Base-by-base conservation (phyloP, 2,329 filamentous ascomycete genomes). In the Venturia pyrina region DNA sequence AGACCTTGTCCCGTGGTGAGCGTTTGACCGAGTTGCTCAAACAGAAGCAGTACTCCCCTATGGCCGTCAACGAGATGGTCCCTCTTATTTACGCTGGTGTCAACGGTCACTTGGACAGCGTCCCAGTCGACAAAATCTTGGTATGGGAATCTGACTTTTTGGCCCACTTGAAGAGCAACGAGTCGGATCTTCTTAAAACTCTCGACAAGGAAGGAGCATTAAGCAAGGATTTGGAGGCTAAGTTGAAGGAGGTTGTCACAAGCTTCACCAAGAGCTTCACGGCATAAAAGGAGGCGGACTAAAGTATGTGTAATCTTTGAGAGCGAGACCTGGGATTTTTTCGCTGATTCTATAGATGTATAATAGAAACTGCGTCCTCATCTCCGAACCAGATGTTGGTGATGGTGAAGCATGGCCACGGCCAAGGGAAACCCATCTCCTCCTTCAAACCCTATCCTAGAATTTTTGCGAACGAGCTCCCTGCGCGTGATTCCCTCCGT, bases 21-120 rank as follows among this genome's bases (percentile, higher is more conserved):
- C 93, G 95, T 85, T 88, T 93, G 78, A 97, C 93, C 74, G 93
- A 98, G 87, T 90, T 97, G 72, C 89, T 97, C 76, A 98, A 98
- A 89, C 95, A 99, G 87, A 97, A 96, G 88, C 95, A 99, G 84
- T 99, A 98, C 87, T 89, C 86, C 60, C 95, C 95, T 75, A 97
- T 97, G 93, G 90, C 91, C 73, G 93, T 98, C 78, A 95, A 96
- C 85, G 93, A 99, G 85, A 98, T 98, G 93, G 95, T 99, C 84
- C 95, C 95, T 73, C 88, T 99, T 73, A 98, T 99, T 86, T 99
- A 87, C 82, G 93, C 95, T 72, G 95, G 95, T 96, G 91, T 99
- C 83, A 98, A 98, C 83, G 95, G 95, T 85, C 83, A 86, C 82
- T 88, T 99, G 72, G 95, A 99, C 84, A 77, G 70, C 73, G 85